Evolutionary conservation across 2,329 filamentous ascomycete genomes (phyloP), one percentile per base, ranked within the genome.

Genomic region (Colletotrichum plurivorum): DNA sequence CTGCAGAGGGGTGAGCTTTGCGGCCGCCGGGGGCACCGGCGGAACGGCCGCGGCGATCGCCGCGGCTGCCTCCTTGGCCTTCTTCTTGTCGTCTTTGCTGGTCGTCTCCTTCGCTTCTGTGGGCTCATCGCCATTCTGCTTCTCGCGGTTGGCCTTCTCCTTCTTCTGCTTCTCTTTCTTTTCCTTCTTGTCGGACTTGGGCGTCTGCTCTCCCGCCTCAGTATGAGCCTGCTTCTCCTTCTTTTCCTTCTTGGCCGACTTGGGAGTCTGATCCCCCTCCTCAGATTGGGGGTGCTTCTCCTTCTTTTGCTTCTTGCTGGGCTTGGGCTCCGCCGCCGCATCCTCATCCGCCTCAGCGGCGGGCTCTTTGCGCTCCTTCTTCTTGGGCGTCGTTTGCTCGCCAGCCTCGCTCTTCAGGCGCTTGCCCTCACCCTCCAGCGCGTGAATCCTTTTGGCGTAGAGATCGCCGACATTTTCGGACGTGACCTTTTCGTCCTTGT

Each of bases 1-100:
- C 85, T 99, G 96, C 65, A 99, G 90, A 4, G 96, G 94, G 1
- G 96, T 99, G 76, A 99, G 89, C 74, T 93, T 94, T 71, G 80
- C 77, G 31, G 82, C 77, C 43, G 83, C 79, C 41, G 83, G 80
- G 46, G 84, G 80, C 8, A 81, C 79, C 46, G 82, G 81, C n/a
- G 66, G 56, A 39, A 67, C 52, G 41, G 75, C 58, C 60, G 76
- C 74, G 43, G 71, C 18, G 31, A 73, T 70, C 69, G 73, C 58
- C 22, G 74, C 72, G 56, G 75, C 66, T 49, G 70, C 67, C 8
- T 66, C 56, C 45, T 67, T 67, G 16, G 48, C 41, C 69, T 72
- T 70, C 16, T 72, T 73, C 53, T 70, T 57, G 61, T 73, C 54
- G 48, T 67, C 27, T 5, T 57, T 54, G 3, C 58, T 60, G 51